Evolutionary conservation across 2,329 filamentous ascomycete species (phyloP).

Genomic region (Alternaria viburni): DNA sequence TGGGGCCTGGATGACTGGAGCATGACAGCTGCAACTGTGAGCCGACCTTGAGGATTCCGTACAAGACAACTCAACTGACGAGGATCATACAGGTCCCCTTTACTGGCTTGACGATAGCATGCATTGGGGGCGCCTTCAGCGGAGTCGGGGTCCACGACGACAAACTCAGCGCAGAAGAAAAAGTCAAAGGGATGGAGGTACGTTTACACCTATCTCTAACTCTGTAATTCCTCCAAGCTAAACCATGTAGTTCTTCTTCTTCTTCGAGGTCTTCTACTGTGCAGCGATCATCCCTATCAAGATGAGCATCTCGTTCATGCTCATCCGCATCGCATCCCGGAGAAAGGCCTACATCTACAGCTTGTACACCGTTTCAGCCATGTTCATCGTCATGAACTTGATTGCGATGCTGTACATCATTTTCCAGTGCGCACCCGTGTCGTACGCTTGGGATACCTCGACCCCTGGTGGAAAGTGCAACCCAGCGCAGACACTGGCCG

Average conservation of each 20-base stretch:
- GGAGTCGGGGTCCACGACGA: conserved; percentile 8
- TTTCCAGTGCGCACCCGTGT: conserved; percentile 9
- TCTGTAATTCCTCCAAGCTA: neutral
- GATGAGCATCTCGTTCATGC: conserved; percentile 15
- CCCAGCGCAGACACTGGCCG: conserved; percentile 7
- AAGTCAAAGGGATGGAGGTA: conserved; percentile 9
- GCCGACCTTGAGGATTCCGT: neutral
- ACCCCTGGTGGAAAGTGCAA: conserved; percentile 12
- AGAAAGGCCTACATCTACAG: conserved; percentile 6
- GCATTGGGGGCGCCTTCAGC: conserved; percentile 11
- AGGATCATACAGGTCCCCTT: neutral
- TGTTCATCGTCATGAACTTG: conserved; percentile 13
- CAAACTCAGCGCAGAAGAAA: neutral
- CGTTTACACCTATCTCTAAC: neutral
- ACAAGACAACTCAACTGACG: neutral
- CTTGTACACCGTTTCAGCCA: conserved; percentile 6
- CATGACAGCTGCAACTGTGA: conserved; percentile 10
- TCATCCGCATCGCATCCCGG: conserved; percentile 9
- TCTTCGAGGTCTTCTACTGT: conserved; percentile 12
- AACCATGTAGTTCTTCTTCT: conserved; percentile 8
- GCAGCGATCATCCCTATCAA: conserved; percentile 12
- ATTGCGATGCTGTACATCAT: conserved; percentile 13
- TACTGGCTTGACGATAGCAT: conserved; percentile 11
- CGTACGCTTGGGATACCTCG: conserved; percentile 12
- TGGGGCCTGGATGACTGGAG: conserved; percentile 13